Evolutionary conservation across 495 filamentous ascomycete species (phyloP).

Genomic region (Trichoderma asperelloides): DNA sequence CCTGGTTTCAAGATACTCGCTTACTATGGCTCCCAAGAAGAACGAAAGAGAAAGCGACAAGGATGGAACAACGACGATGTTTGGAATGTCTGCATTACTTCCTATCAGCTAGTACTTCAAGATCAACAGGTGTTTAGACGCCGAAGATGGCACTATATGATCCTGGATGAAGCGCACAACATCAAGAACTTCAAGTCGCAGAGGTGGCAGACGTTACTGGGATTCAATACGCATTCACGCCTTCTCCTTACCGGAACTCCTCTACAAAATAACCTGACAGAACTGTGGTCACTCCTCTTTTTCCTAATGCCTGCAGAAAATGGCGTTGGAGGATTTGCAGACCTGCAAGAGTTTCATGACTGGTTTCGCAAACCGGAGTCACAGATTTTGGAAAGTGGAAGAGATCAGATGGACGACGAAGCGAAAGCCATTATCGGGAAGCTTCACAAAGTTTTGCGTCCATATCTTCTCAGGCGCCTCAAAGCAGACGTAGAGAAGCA

Average conservation of each 20-base stretch:
- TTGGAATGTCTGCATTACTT: conserved; percentile 96
- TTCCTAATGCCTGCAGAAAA: conserved; percentile 90
- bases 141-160: conserved; percentile 95
- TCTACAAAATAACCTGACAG: conserved; percentile 92
- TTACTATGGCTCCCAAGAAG: conserved; percentile 90
- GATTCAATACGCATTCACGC: conserved; percentile 77
- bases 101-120: conserved; percentile 89
- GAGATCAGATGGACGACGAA: conserved; percentile 88
- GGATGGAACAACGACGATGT: conserved; percentile 85
- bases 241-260: conserved; percentile 92
- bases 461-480: conserved; percentile 82
- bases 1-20: conserved; percentile 97
- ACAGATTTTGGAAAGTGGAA: conserved; percentile 89
- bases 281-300: conserved; percentile 94
- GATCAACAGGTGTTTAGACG: conserved; percentile 90
- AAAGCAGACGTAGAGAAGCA: conserved; percentile 99
- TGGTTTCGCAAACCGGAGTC: conserved; percentile 90
- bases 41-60: conserved; percentile 79
- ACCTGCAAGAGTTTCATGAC: conserved; percentile 82
- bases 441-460: conserved; percentile 85
- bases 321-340: conserved; percentile 79
- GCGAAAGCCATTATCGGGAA: conserved; percentile 80
- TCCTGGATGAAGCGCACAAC: conserved; percentile 97
- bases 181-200: conserved; percentile 99
- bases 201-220: conserved; percentile 89